These are phyloP conservation scores for Colletotrichum salicis DNA, from an alignment of 2,329 filamentous ascomycete genomes.

Conservation along the genomic window DNA sequence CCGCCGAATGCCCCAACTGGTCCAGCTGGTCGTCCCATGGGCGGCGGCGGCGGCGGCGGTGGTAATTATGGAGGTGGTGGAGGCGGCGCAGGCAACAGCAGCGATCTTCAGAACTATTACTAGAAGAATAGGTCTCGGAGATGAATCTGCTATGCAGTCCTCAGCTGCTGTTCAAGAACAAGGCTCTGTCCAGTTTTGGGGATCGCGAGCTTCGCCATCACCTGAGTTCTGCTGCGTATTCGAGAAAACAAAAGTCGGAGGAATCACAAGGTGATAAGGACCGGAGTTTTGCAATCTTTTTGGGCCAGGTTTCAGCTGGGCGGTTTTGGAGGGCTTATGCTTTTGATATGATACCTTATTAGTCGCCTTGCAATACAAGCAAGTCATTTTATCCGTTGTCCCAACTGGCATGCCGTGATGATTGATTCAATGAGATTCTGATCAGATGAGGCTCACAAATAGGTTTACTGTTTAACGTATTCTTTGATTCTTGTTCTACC, in stretches of 20 bases:
- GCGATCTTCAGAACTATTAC: slow-evolving; percentile 55
- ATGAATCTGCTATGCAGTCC: neutral
- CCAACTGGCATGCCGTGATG: neutral
- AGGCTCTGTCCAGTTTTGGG: neutral
- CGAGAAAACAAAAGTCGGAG: neutral
- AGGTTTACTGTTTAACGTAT: neutral
- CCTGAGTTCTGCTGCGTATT: neutral
- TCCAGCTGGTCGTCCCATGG: slow-evolving; percentile 38
- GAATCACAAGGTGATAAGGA: neutral
- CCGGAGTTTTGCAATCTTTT: neutral
- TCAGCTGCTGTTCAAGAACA: neutral
- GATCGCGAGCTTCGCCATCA: neutral
- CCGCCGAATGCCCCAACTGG: slow-evolving; percentile 29
- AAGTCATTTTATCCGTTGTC: neutral
- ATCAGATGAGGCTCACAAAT: neutral
- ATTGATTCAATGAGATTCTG: too few species aligned
- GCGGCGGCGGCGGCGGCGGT: slow-evolving; percentile 36
- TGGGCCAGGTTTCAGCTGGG: slow-evolving; percentile 18
- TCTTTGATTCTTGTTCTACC: neutral
- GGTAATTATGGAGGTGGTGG: slow-evolving; percentile 31
- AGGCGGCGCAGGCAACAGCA: slow-evolving; percentile 37
- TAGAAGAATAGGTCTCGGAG: slow-evolving; percentile 34
- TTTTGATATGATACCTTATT: slow-evolving; percentile 31
- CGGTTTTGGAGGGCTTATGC: slow-evolving; percentile 20
- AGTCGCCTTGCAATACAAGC: slow-evolving; percentile 12